Evolutionary conservation across 176 grass and related monocot genomes (phyloP), one percentile per base, ranked within the genome.

Genomic region (Raddia distichophylla): DNA sequence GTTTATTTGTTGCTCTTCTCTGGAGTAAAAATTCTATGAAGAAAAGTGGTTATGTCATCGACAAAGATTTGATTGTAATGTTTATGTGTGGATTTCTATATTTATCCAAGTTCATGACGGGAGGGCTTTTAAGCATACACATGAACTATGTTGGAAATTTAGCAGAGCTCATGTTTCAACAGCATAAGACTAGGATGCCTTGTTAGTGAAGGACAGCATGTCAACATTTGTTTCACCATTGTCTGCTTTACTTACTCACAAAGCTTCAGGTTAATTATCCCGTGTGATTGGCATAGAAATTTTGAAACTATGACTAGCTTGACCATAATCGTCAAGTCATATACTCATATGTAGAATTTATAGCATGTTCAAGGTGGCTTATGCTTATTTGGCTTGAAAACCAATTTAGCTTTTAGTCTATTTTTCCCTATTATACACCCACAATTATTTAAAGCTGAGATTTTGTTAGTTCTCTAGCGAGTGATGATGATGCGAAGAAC

Each of bases 191-290:
- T 15, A 69, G 50, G 54, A 62, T 15, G 45, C n/a, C 56, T 47
- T 63, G 15, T 63, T 53, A 64, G 35, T 6, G 35, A 67, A 67
- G 20, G 48, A 5, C 8, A 7, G 9, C 7, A 44, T 59, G 40
- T 57, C 48, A 17, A 8, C 22, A 44, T 59, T 77, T 57, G 76
- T 5, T 48, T 63, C 44, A 19, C 53, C 33, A 34, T 73, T 79
- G n/a, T 11, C 43, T 60, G 16, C 34, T 74, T 33, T 52, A 84
- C 20, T 46, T 59, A 53, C 73, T 22, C 8, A 6, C 33, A 77
- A 77, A 77, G 42, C 58, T 74, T 49, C 59, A 22, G 37, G 51
- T 59, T 10, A 45, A 57, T 5, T 58, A 80, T 68, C 61, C 52
- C 74, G 9, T 56, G 49, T 59, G 5, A 50, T 58, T 15, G 67